Percentiles rank a stretch among this genome's conserved stretches.
These are phyloP conservation scores for Daldinia concentrica DNA, from an alignment of 495 filamentous ascomycete species.

Conservation along the genomic window DNA sequence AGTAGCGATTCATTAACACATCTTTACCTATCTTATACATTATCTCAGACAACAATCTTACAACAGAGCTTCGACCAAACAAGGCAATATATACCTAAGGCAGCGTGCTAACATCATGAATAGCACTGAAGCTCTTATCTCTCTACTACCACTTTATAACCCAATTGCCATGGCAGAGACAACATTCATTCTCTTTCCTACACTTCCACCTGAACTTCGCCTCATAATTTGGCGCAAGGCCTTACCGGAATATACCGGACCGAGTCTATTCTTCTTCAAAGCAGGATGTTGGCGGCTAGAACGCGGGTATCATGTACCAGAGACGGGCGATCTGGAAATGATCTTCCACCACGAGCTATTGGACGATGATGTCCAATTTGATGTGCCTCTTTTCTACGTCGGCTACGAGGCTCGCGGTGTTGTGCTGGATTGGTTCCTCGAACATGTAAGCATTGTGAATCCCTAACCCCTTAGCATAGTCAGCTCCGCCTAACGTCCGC, in stretches of 20 bases:
- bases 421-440: not conserved
- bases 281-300: not conserved
- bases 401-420: constrained; percentile 3
- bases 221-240: constrained; percentile 8
- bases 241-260: not conserved
- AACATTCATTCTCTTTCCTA: constrained; percentile 2
- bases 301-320: not conserved
- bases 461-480: not conserved
- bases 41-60: no score
- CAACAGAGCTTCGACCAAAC: no score
- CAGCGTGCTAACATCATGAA: no score
- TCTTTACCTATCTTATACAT: no score
- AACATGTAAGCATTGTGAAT: not conserved
- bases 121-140: no score
- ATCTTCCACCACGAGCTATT: not conserved
- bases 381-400: constrained; percentile 5
- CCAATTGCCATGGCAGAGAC: not conserved
- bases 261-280: constrained; percentile 5
- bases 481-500: not conserved
- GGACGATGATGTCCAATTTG: not conserved
- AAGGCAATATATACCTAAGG: no score
- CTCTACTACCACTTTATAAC: not conserved
- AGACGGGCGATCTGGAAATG: not conserved
- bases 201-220: not conserved
- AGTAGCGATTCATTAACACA: no score